phyloP scores from a whole-genome alignment of 192 early-diverging fungal genomes.

The Coemansia sp. region DNA sequence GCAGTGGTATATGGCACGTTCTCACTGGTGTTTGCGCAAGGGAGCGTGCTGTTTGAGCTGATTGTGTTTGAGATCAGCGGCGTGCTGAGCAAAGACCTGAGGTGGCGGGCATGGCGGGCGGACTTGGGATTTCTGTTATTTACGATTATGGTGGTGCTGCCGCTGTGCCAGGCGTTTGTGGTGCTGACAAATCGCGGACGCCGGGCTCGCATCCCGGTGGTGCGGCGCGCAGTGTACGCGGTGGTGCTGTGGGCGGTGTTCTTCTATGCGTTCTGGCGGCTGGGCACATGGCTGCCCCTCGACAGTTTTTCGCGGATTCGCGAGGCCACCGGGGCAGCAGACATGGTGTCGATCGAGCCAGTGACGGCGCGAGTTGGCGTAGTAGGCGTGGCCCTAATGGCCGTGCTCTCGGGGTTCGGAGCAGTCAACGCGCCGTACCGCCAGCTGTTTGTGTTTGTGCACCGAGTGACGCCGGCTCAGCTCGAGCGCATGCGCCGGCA shows the following conservation, averaged over 20 bases:
- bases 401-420: conserved; percentile 89
- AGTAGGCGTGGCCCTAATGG: conserved; percentile 91
- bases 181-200: conserved; percentile 52
- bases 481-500: conserved; percentile 64
- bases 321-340: conserved; percentile 36
- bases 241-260: conserved; percentile 45
- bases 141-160: conserved; percentile 69
- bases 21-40: conserved; percentile 73
- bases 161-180: conserved; percentile 72
- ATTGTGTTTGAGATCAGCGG: conserved; percentile 80
- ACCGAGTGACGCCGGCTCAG: conserved; percentile 56
- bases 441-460: conserved; percentile 78
- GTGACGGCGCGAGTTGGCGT: conserved; percentile 82
- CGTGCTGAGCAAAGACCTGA: conserved; percentile 64
- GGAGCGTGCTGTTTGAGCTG: conserved; percentile 77
- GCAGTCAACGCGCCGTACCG: conserved; percentile 90
- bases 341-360: conserved; percentile 60
- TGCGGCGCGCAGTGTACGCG: conserved; percentile 34
- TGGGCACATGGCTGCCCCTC: conserved; percentile 61
- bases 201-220: conserved; percentile 28
- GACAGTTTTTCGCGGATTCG: conserved; percentile 52
- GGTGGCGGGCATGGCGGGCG: conserved; percentile 75
- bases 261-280: conserved; percentile 63
- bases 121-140: conserved; percentile 67
- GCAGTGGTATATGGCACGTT: conserved; percentile 72